Conservation (phyloP, 2,329 filamentous ascomycete genomes). For the Nemania serpens region DNA sequence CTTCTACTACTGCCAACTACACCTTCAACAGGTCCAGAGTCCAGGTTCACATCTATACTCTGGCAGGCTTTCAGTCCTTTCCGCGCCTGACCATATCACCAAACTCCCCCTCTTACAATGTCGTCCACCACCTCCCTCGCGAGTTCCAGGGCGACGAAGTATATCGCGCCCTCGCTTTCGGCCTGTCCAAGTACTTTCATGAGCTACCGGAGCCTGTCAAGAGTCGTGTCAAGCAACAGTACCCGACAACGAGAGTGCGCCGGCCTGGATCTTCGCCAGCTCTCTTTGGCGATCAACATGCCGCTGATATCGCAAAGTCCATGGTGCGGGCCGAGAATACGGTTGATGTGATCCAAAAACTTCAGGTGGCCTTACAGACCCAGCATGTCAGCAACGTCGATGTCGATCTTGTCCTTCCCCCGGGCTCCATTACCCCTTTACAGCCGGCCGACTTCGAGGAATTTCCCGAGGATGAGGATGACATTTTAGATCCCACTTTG, state of each 20-base stretch:
- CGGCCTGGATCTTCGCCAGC: conserved; percentile 67
- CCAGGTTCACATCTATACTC: conserved; percentile 89
- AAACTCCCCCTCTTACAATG: conserved; percentile 86
- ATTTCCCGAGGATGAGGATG: conserved; percentile 65
- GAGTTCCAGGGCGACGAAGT: conserved; percentile 96
- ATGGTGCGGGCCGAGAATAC: conserved; percentile 84
- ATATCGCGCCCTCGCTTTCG: conserved; percentile 88
- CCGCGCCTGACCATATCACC: conserved; percentile 91
- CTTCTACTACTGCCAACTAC: conserved; percentile 86
- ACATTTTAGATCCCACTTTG: conserved; percentile 66
- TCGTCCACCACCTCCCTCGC: conserved; percentile 86
- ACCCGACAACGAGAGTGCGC: conserved; percentile 57
- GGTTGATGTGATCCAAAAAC: conserved; percentile 70
- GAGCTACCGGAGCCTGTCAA: conserved; percentile 82
- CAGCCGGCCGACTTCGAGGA: conserved; percentile 64
- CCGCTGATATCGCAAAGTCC: conserved; percentile 82
- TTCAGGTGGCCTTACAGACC: conserved; percentile 77
- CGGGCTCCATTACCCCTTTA: conserved; percentile 72
- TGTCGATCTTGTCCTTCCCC: conserved; percentile 82
- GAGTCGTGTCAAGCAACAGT: conserved; percentile 65
- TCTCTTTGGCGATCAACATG: conserved; percentile 90
- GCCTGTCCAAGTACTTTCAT: conserved; percentile 89
- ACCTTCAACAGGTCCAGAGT: conserved; percentile 89
- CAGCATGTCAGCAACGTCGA: conserved; percentile 86
- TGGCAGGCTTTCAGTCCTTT: conserved; percentile 87